A percentile compares a stretch with the other conserved stretches of the same genome.
Conservation (phyloP, 176 grass and related monocot species). For the Pontederia paniculata region DNA sequence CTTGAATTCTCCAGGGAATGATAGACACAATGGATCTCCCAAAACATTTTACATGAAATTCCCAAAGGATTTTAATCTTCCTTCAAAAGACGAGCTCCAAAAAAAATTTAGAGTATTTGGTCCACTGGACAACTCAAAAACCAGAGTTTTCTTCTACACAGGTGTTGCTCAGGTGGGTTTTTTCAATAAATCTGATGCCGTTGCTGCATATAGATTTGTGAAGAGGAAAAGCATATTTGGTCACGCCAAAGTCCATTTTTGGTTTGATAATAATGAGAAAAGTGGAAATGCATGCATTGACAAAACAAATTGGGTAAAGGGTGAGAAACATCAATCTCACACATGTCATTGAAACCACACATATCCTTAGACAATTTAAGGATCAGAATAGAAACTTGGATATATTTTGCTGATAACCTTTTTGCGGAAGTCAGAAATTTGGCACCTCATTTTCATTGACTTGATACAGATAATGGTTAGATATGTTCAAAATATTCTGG, state of each 20-base stretch:
- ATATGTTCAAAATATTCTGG: too few relatives aligned
- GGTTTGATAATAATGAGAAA: slow-evolving; percentile 18
- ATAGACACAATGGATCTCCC: not conserved
- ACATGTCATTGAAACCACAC: too few relatives aligned
- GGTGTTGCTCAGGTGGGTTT: slow-evolving; percentile 19
- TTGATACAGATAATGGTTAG: too few relatives aligned
- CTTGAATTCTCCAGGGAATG: not conserved
- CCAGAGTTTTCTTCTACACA: slow-evolving; percentile 19
- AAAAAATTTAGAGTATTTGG: slow-evolving; percentile 14
- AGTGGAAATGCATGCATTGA: not conserved
- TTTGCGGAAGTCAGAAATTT: too few relatives aligned
- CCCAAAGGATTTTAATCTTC: slow-evolving; percentile 15
- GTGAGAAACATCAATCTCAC: too few relatives aligned
- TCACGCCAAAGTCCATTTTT: slow-evolving; percentile 11
- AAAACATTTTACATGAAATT: slow-evolving; percentile 17
- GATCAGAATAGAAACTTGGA: slow-evolving; percentile 12
- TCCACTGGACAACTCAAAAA: slow-evolving; percentile 10
- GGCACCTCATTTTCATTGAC: too few relatives aligned
- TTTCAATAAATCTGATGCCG: slow-evolving; percentile 3
- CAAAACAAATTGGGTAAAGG: not conserved
- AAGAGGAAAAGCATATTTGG: slow-evolving; percentile 11
- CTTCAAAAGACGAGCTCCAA: slow-evolving; percentile 16
- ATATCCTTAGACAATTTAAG: not conserved
- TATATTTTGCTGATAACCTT: not conserved
- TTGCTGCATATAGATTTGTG: slow-evolving; percentile 16